Evolutionary conservation across 306 rosid species (phyloP), one percentile per base, ranked within the genome.

Genomic region (Dryas drummondii): DNA sequence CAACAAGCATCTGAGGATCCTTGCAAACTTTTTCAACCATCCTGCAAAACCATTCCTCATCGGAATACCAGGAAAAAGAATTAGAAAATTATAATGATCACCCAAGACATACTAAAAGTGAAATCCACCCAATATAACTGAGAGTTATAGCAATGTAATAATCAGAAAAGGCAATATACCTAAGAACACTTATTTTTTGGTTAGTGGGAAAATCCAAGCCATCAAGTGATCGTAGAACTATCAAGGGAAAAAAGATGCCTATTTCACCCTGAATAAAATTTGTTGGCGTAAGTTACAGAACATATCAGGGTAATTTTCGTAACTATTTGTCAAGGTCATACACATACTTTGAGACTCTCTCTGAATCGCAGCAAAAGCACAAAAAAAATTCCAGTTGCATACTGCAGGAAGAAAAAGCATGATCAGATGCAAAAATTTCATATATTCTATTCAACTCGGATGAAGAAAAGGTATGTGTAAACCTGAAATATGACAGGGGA

Each of bases 1-100:
- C 99, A 77, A 96, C 98, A 80, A 96, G 99, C 90, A 96, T 91
- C 83, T 96, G 98, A 1, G 99, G 90, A 83, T 96, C 98, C 86
- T 85, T 96, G 66, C 98, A 90, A 70, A 96, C 89, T 83, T 88
- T 96, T 86, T 96, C 98, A 81, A 96, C 83, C 96, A 92, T 89
- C 96, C 99, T 96, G 89, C 85, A 89, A 81, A 54, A 70, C 73
- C 80, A 75, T 60, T 74, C 58, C 64, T 68, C 49, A 59, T 69
- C 69, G 82, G 22, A 80, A 74, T 58, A 79, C 72, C 12, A 22
- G 47, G 73, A 65, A 79, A 79, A 78, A 84, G 74, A 66, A 54
- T 37, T 67, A 54, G 41, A 67, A 47, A 55, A 79, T 42, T 44
- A 48, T 42, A 64, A 27, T 15, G 45, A 65, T 48, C 68, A 59